Percentiles rank a stretch among this genome's conserved stretches.
Evolutionary conservation across 208 protist genomes (phyloP).

Genomic region (Leishmania braziliensis): DNA sequence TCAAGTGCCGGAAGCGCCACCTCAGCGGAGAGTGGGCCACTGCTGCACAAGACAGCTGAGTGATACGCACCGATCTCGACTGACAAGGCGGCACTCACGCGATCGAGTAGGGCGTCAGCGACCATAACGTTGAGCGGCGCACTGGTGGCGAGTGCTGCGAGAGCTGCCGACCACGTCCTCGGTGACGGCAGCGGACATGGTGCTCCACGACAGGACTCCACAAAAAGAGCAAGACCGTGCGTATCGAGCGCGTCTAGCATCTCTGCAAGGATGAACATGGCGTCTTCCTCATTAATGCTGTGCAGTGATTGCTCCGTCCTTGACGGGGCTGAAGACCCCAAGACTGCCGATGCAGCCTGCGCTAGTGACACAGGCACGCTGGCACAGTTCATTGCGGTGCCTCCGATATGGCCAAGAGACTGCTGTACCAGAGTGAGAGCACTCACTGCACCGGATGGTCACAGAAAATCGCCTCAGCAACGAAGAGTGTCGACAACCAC

Average conservation of each 20-base stretch:
- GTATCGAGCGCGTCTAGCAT: slow-evolving; percentile 18
- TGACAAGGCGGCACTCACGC: slow-evolving; percentile 15
- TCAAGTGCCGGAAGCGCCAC: slow-evolving; percentile 41
- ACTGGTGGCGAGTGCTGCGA: slow-evolving; percentile 6
- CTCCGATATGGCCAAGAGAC: not conserved
- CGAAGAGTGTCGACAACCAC: not conserved
- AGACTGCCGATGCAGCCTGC: not conserved
- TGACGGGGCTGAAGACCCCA: not conserved
- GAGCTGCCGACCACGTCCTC: slow-evolving; percentile 7
- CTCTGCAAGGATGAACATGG: slow-evolving; percentile 24
- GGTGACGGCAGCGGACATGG: not conserved
- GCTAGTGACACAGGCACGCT: no score
- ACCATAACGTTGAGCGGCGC: slow-evolving; percentile 24
- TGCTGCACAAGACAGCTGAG: slow-evolving; percentile 11
- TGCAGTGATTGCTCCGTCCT: not conserved
- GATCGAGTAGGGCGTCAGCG: slow-evolving; percentile 25
- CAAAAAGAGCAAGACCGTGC: slow-evolving; percentile 1
- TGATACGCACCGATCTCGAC: slow-evolving; percentile 23
- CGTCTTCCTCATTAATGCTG: slow-evolving; percentile 11
- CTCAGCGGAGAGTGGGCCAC: not conserved
- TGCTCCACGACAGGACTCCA: not conserved
- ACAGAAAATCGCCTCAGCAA: not conserved
- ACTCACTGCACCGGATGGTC: not conserved
- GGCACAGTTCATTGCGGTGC: slow-evolving; percentile 17
- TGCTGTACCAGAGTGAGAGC: not conserved